Percentiles rank a stretch among this genome's conserved stretches.
Evolutionary conservation across 2,329 filamentous ascomycete genomes (phyloP).

Genomic region (Aspergillus persii): DNA sequence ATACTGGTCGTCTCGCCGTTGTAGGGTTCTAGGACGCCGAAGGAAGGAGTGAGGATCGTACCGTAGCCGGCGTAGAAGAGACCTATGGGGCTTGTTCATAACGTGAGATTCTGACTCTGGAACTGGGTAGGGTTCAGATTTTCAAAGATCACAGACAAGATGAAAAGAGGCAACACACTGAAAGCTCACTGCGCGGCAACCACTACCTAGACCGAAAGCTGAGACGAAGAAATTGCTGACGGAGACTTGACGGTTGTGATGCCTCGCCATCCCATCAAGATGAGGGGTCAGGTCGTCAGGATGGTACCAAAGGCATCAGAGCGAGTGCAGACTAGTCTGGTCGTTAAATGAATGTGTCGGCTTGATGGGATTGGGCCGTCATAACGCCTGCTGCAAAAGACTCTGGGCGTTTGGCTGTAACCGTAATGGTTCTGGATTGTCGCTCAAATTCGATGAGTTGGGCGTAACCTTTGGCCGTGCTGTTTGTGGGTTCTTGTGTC

Average conservation of each 20-base stretch:
- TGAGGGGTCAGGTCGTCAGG: constrained; percentile 52
- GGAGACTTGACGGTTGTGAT: constrained; percentile 53
- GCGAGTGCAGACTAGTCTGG: constrained; percentile 45
- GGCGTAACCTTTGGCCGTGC: constrained; percentile 5
- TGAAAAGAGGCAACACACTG: constrained; percentile 30
- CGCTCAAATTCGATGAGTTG: constrained; percentile 15
- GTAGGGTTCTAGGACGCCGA: constrained; percentile 48
- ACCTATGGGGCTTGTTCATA: constrained; percentile 19
- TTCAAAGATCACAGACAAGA: no score
- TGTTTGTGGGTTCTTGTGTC: constrained; percentile 5
- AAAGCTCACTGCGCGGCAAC: constrained; percentile 59
- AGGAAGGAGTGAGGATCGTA: constrained; percentile 47
- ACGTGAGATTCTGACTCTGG: background rate
- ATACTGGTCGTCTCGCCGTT: constrained; percentile 43
- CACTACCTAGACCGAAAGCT: constrained; percentile 52
- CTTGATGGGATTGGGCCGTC: background rate
- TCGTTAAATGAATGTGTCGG: background rate
- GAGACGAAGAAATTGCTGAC: constrained; percentile 55
- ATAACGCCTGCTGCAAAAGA: constrained; percentile 24
- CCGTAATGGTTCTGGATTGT: constrained; percentile 6
- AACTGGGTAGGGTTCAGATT: no score
- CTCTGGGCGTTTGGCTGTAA: constrained; percentile 4
- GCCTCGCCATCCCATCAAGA: constrained; percentile 56
- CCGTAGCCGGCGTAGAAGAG: constrained; percentile 53
- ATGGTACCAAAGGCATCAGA: constrained; percentile 55